Evolutionary conservation across 345 rosid genomes (phyloP).

Genomic region (Trapa bicornis): DNA sequence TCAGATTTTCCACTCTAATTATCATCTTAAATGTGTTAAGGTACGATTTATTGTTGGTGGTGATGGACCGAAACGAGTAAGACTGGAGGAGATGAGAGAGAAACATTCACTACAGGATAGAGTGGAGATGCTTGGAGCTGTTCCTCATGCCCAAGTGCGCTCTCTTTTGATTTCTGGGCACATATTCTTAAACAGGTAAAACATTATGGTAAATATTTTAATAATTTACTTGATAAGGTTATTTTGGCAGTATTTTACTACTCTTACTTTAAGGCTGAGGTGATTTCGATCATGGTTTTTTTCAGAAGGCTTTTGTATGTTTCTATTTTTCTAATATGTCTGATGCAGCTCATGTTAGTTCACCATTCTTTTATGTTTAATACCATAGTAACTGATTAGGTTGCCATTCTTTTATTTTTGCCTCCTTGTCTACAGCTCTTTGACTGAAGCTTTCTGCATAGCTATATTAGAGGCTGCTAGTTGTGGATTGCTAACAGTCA

Average conservation of each 20-base stretch:
- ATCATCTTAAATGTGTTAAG: conserved; percentile 20
- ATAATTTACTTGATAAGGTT: neutral
- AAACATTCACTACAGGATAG: conserved; percentile 92
- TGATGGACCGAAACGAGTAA: conserved; percentile 87
- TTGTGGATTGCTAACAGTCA: conserved; percentile 86
- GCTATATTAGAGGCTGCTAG: conserved; percentile 98
- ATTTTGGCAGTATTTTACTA: neutral
- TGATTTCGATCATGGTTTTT: neutral
- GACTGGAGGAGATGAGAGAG: conserved; percentile 95
- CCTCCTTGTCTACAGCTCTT: conserved; percentile 39
- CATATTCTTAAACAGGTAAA: conserved; percentile 67
- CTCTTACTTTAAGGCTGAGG: neutral
- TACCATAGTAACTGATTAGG: neutral
- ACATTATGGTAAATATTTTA: neutral
- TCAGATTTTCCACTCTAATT: neutral
- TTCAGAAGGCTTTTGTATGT: neutral
- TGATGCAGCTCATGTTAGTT: neutral
- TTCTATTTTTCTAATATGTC: neutral
- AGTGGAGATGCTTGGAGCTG: conserved; percentile 91
- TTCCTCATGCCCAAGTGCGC: conserved; percentile 73
- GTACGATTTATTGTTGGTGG: conserved; percentile 89
- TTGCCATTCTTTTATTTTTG: neutral
- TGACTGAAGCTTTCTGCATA: conserved; percentile 98
- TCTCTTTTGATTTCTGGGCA: conserved; percentile 79
- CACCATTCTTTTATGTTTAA: neutral